Conservation (phyloP, 2,329 filamentous ascomycete species). For the Aureobasidium sp. region DNA sequence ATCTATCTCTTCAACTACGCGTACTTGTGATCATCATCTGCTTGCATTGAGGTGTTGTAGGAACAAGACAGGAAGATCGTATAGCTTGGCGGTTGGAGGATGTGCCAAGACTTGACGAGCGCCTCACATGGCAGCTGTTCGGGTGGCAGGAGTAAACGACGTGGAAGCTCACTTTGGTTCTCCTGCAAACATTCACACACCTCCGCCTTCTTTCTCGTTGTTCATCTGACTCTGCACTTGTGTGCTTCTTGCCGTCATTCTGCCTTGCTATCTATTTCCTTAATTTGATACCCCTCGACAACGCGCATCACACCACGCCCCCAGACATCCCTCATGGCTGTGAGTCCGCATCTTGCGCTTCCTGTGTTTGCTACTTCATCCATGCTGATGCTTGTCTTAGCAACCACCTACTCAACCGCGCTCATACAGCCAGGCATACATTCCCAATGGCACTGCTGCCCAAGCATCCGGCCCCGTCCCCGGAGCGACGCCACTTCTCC, state of each 20-base stretch:
- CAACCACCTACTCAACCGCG: constrained; percentile 58
- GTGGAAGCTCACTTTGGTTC: constrained; percentile 14
- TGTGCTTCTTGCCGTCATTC: constrained; percentile 16
- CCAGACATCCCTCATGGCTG: constrained; percentile 20
- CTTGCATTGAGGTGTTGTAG: not conserved
- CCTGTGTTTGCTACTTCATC: constrained; percentile 1
- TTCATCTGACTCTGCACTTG: constrained; percentile 13
- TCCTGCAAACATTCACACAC: constrained; percentile 8
- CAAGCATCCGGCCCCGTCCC: constrained; percentile 39
- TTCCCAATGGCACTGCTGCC: constrained; percentile 49
- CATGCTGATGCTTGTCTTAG: constrained; percentile 31
- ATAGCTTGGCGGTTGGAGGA: not conserved
- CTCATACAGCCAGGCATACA: constrained; percentile 53
- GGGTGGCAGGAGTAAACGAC: constrained; percentile 19
- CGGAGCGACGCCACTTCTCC: constrained; percentile 53
- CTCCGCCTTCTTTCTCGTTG: constrained; percentile 10
- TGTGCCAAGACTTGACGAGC: not conserved
- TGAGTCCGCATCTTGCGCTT: constrained; percentile 17
- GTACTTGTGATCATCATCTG: not conserved
- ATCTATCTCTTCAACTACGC: not conserved
- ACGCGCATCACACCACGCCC: constrained; percentile 6
- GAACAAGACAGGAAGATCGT: not conserved
- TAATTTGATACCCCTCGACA: constrained; percentile 20
- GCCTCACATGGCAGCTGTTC: constrained; percentile 4
- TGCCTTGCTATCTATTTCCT: constrained; percentile 7